Percentiles rank a stretch among this genome's conserved stretches.
Conservation (phyloP, 148 eudicot genomes). For the Rhododendron williamsianum region DNA sequence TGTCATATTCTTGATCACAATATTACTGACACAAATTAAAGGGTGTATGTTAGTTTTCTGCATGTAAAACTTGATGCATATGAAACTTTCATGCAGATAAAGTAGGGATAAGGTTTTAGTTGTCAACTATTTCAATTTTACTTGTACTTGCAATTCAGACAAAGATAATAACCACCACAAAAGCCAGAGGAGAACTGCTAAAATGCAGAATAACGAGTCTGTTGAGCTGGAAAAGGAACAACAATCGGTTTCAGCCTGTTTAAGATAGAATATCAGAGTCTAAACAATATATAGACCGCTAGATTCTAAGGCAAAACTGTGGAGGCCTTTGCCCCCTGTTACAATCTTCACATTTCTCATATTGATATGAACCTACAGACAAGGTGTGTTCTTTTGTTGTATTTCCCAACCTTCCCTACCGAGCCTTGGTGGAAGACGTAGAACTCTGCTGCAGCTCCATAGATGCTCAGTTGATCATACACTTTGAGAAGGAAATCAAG, state of each 20-base stretch:
- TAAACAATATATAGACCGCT: not conserved
- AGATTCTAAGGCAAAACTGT: not conserved
- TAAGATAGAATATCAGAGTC: not conserved
- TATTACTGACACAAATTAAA: conserved; percentile 46
- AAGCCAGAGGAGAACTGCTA: not conserved
- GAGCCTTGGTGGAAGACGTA: not conserved
- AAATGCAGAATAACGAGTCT: not conserved
- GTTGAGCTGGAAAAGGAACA: not conserved
- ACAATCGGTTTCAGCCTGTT: not conserved
- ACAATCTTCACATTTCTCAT: not conserved
- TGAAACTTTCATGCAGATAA: not conserved
- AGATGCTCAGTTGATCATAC: not conserved
- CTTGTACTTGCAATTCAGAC: not conserved
- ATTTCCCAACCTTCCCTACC: not conserved
- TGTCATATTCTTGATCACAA: conserved; percentile 81
- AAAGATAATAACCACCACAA: not conserved
- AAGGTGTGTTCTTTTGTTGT: not conserved
- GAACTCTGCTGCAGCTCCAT: not conserved
- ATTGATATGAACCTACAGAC: not conserved
- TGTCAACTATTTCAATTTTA: not conserved
- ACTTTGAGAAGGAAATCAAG: not conserved
- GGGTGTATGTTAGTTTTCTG: not conserved
- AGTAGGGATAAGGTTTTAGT: not conserved
- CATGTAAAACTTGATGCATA: not conserved
- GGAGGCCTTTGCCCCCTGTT: not conserved